A percentile compares a stretch with the other conserved stretches of the same genome.
These are phyloP conservation scores for Trypanosoma lewisi DNA, from an alignment of 208 protist genomes.

Conservation along the genomic window DNA sequence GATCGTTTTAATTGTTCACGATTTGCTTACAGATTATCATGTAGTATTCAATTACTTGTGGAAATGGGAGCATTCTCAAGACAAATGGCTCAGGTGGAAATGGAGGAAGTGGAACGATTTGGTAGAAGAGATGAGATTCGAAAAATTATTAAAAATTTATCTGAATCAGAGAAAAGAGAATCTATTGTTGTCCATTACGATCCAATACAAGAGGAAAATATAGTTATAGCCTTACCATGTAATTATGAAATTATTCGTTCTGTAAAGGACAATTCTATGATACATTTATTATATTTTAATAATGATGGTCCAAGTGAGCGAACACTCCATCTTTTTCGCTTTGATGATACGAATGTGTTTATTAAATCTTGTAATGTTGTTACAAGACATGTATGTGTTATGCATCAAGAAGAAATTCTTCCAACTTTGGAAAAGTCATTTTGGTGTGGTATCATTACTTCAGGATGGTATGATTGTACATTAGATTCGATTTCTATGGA, in stretches of 20 bases:
- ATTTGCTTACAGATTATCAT: constrained; percentile 64
- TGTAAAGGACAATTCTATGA: constrained; percentile 44
- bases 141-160: constrained; percentile 17
- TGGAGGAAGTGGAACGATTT: constrained; percentile 30
- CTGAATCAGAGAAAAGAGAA: constrained; percentile 4
- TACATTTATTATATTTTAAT: constrained; percentile 53
- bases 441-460: constrained; percentile 52
- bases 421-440: constrained; percentile 27
- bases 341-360: constrained; percentile 31
- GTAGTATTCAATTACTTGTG: constrained; percentile 48
- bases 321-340: constrained; percentile 61
- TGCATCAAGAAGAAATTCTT: constrained; percentile 64
- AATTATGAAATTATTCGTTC: constrained; percentile 69
- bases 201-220: constrained; percentile 1
- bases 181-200: constrained; percentile 17
- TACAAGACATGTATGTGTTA: constrained; percentile 54
- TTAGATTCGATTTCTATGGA: constrained; percentile 30
- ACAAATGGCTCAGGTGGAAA: constrained; percentile 24
- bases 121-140: constrained; percentile 19
- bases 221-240: constrained; percentile 41
- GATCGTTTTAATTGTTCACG: constrained; percentile 46
- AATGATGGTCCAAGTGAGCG: constrained; percentile 49
- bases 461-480: constrained; percentile 80
- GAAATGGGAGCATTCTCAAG: constrained; percentile 62
- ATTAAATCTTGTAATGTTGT: constrained; percentile 39